These are phyloP conservation scores for Apium graveolens DNA, from an alignment of 129 eudicot genomes.

Conservation along the genomic window DNA sequence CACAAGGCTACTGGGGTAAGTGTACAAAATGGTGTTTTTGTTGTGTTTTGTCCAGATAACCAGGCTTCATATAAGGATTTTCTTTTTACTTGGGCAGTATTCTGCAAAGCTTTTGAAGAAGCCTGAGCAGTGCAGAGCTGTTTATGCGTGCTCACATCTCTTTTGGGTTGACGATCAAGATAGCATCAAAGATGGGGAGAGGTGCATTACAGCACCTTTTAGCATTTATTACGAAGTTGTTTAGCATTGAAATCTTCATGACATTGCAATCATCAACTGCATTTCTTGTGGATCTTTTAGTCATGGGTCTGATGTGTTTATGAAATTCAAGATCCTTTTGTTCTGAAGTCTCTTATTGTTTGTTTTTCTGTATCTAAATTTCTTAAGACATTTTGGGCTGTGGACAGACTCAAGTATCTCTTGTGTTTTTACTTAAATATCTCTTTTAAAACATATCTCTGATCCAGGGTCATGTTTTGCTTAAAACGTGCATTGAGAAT, in stretches of 20 bases:
- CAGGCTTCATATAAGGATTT: neutral
- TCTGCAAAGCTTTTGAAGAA: slow-evolving; percentile 98
- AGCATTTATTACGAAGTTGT: neutral
- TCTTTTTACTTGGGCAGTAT: slow-evolving; percentile 37
- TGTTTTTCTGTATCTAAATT: neutral
- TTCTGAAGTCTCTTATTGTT: neutral
- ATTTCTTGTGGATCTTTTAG: neutral
- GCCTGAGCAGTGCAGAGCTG: slow-evolving; percentile 98
- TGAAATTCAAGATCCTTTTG: neutral
- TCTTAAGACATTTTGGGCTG: neutral
- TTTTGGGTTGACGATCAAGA: slow-evolving; percentile 95
- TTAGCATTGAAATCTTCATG: neutral
- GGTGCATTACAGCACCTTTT: slow-evolving; percentile 33
- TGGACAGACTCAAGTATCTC: neutral
- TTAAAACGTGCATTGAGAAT: slow-evolving; percentile 91
- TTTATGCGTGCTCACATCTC: slow-evolving; percentile 92
- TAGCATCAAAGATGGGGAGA: slow-evolving; percentile 83
- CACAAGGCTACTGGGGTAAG: slow-evolving; percentile 99
- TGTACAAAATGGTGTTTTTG: neutral
- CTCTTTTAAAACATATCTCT: slow-evolving; percentile 11
- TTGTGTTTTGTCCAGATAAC: neutral
- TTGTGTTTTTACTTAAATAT: neutral
- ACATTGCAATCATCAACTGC: neutral
- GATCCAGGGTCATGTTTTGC: slow-evolving; percentile 84
- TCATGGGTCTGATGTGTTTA: neutral